Evolutionary conservation across 805 yeast genomes (phyloP).

Genomic region (Torulaspora maleeae): DNA sequence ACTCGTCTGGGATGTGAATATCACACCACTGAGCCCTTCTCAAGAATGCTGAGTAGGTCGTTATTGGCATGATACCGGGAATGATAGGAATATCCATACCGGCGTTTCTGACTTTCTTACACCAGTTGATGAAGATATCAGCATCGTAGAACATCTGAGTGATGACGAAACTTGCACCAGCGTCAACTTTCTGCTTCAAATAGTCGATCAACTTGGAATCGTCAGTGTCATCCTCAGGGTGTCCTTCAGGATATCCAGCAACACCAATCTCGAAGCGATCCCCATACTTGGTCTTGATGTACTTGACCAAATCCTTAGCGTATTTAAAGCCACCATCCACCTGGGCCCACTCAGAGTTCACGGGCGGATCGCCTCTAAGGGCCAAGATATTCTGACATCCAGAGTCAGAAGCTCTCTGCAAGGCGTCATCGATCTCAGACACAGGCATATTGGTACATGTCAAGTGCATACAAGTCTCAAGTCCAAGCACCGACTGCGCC

Average conservation of each 20-base stretch:
- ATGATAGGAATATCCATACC: conserved; percentile 85
- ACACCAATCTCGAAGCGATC: conserved; percentile 91
- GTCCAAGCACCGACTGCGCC: conserved; percentile 81
- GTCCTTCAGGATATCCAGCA: conserved; percentile 97
- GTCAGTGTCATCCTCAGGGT: conserved; percentile 71
- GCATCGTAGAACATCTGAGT: conserved; percentile 98
- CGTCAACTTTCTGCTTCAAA: conserved; percentile 84
- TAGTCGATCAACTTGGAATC: conserved; percentile 49
- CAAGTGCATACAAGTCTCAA: conserved; percentile 96
- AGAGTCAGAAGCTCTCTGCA: conserved; percentile 75
- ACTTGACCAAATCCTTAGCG: conserved; percentile 78
- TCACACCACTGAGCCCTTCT: conserved; percentile 96
- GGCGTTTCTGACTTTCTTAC: conserved; percentile 55
- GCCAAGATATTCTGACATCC: conserved; percentile 97
- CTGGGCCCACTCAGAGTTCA: conserved; percentile 43
- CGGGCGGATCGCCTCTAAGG: conserved; percentile 91
- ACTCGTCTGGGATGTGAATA: conserved; percentile 70
- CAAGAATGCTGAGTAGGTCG: conserved; percentile 87
- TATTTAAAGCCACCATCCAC: conserved; percentile 73
- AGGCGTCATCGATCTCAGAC: conserved; percentile 74
- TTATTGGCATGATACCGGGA: conserved; percentile 98
- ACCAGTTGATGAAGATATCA: conserved; percentile 82
- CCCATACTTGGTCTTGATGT: conserved; percentile 75
- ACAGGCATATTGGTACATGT: conserved; percentile 95
- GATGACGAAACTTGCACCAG: conserved; percentile 88